phyloP scores from a whole-genome alignment of 1,139 yeast species.

The Suhomyces wounanorum region DNA sequence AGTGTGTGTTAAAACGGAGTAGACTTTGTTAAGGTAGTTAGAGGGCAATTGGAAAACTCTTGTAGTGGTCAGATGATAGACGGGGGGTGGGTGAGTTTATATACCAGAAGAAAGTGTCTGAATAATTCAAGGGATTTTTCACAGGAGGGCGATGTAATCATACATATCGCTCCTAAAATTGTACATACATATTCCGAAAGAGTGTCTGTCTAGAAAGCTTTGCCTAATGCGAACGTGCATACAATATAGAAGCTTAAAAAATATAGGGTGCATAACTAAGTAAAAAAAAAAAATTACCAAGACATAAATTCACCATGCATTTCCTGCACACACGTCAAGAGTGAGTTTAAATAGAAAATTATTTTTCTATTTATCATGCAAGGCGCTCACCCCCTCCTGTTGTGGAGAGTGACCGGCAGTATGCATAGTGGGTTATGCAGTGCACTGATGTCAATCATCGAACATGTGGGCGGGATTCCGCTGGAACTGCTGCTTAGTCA shows the following conservation, averaged over 20 bases:
- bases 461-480: slow-evolving; percentile 2
- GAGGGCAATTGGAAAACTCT: background rate
- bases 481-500: background rate
- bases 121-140: slow-evolving; percentile 10
- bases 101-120: background rate
- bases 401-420: slow-evolving; percentile 1
- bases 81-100: slow-evolving; percentile 2
- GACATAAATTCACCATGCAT: background rate
- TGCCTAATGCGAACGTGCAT: slow-evolving; percentile 2
- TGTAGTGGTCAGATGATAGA: background rate
- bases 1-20: too few species aligned
- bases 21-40: too few species aligned
- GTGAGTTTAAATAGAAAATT: background rate
- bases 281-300: background rate
- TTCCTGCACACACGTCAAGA: background rate
- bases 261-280: background rate
- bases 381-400: slow-evolving; percentile 7
- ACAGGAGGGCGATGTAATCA: slow-evolving; percentile 9
- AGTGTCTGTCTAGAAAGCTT: slow-evolving; percentile 6
- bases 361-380: slow-evolving; percentile 3
- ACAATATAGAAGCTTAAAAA: background rate
- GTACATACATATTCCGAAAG: slow-evolving; percentile 4
- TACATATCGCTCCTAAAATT: slow-evolving; percentile 8
- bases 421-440: background rate
- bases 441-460: background rate